A percentile compares a stretch with the other conserved stretches of the same genome.
Conservation (phyloP, 805 yeast genomes). For the Yamadazyma kitorensis region DNA sequence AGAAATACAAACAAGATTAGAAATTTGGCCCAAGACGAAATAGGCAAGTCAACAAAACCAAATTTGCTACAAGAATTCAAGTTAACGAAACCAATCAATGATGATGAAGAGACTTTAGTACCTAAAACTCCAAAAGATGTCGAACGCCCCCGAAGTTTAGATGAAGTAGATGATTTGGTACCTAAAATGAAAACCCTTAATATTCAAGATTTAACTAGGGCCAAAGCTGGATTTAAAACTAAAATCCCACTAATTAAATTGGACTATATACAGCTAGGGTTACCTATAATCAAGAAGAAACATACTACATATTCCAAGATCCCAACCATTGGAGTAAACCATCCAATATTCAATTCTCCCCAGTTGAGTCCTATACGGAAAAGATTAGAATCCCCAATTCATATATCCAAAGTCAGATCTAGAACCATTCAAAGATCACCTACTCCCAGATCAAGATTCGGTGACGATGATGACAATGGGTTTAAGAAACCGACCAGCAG, state of each 20-base stretch:
- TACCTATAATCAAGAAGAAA: constrained; percentile 25
- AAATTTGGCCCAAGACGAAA: constrained; percentile 16
- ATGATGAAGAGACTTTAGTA: constrained; percentile 16
- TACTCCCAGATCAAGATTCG: constrained; percentile 9
- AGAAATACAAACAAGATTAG: constrained; percentile 27
- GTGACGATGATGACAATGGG: constrained; percentile 1
- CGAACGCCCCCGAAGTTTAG: background rate
- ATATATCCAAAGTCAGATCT: constrained; percentile 2
- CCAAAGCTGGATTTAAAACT: constrained; percentile 8
- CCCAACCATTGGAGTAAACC: constrained; percentile 28
- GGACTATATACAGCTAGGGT: constrained; percentile 17
- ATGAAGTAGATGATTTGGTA: constrained; percentile 2
- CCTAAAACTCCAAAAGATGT: constrained; percentile 12
- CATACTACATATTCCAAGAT: constrained; percentile 16
- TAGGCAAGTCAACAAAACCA: constrained; percentile 7
- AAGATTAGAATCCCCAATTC: constrained; percentile 7
- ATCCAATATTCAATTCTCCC: constrained; percentile 21
- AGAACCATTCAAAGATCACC: constrained; percentile 8
- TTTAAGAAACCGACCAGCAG: too few relatives aligned
- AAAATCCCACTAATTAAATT: constrained; percentile 25
- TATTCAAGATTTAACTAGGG: constrained; percentile 8
- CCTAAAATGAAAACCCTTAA: background rate
- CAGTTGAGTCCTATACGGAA: background rate
- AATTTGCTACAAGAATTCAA: constrained; percentile 11
- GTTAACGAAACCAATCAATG: constrained; percentile 7